Base-by-base conservation (phyloP, 306 rosid genomes). In the Lotus japonicus region DNA sequence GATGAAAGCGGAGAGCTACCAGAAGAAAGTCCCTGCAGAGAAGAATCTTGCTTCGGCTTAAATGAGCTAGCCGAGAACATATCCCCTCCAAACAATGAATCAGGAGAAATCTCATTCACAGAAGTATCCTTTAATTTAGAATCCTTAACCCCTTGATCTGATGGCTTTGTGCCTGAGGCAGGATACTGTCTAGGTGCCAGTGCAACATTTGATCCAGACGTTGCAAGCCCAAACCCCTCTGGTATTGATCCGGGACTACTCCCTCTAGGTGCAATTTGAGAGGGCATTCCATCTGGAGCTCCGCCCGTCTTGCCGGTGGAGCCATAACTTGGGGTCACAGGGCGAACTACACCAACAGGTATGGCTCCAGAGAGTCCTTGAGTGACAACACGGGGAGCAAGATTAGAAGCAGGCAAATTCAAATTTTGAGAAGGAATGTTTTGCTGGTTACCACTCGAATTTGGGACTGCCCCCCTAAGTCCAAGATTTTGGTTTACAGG, bases 31-130 rank as follows among this genome's bases (percentile, higher is more conserved):
- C 83, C 81, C 52, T 60, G 81, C 0, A 81, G 54, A 70, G 97
- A 73, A 60, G 82, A 63, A 71, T 74, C 80, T 78, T 80, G 85
- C 68, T 80, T 87, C 11, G 82, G 82, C 73, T 84, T 85, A 78
- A 86, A 71, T 54, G 87, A 62, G 64, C 50, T 71, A 43, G 95
- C 81, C 58, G 95, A 87, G 75, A 95, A 88, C 59, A 74, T 42
- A 75, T 85, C 95, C 75, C 87, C 89, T 78, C 91, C 95, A 66
- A 90, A 87, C 77, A 82, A 57, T 42, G 92, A 71, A 73, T 80
- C 77, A 17, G 95, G 62, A 81, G 88, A 68, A 81, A 77, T 73
- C 50, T 92, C 97, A 51, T 88, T 95, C 31, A 74, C 87, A 62
- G 98, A 81, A 61, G 75, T 21, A 69, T 58, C 70, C 41, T 11